Base-by-base conservation (phyloP, 2,329 filamentous ascomycete genomes). In the Diaporthe batatas region DNA sequence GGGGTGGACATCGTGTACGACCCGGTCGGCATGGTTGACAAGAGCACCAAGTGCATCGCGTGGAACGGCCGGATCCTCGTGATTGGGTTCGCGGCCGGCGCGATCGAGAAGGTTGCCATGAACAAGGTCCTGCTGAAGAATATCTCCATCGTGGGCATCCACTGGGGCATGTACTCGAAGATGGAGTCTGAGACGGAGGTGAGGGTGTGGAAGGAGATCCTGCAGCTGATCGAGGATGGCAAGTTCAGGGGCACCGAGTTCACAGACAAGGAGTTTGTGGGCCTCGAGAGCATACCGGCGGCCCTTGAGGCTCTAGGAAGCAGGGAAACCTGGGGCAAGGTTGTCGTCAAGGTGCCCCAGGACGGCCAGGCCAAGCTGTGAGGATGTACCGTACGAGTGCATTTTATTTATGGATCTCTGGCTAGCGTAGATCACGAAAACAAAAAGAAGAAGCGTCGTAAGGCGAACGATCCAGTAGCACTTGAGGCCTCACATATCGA, bases 1-100 rank as follows among this genome's bases (percentile, higher is more conserved):
- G 90, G 95, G 14, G 95, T 98, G 23, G 95, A 98, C 82, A 94
- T 98, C 68, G 95, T 98, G 29, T 98, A 94, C 84, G 96, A 98
- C 81, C 95, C 96, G 16, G 96, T 98, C 1, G 96, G 96, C 0
- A 84, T 98, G 80, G 94, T 98, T 65, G 94, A 97, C 76, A 89
- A 91, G 80, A 94, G 92, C 77, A 93, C 95, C 77, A 98, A 97
- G 83, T 98, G 96, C 84, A 94, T 93, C 4, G 93, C 94, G 4
- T 98, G 95, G 95, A 98, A 98, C 81, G 96, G 94, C 1, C 89
- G 95, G 16, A 88, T 98, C 71, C 84, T 98, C 55, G 91, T 98
- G 6, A 92, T 98, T 76, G 96, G 96, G 0, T 98, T 98, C 80
- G 95, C 95, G 0, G 93, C 91, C 0, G 94, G 94, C 0, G 87